A percentile compares a stretch with the other conserved stretches of the same genome.
Evolutionary conservation across 768 basidiomycete genomes (phyloP).

Genomic region (Hericium rajendrae): DNA sequence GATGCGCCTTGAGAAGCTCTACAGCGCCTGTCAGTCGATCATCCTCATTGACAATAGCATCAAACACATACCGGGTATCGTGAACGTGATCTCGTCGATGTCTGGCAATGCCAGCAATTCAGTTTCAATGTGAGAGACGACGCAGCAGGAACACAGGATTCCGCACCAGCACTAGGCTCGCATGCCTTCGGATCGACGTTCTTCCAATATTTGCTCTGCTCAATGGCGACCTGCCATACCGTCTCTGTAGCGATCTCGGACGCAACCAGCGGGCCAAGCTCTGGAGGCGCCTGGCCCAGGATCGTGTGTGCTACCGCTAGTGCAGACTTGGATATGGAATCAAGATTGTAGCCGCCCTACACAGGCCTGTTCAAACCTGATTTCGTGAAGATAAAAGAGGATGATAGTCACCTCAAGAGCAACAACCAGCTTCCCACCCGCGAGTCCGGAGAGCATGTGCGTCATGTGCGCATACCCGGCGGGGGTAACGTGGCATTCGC

Average conservation of each 20-base stretch:
- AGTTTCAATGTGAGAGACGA: background rate
- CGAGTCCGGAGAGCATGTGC: constrained; percentile 86
- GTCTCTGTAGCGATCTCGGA: constrained; percentile 81
- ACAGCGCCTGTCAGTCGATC: background rate
- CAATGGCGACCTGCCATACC: constrained; percentile 75
- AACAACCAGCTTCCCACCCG: constrained; percentile 81
- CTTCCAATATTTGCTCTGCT: constrained; percentile 91
- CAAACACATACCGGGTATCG: constrained; percentile 48
- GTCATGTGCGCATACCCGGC: constrained; percentile 98
- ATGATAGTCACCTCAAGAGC: constrained; percentile 73
- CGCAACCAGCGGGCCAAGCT: constrained; percentile 63
- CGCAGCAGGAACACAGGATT: background rate
- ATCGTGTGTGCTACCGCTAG: constrained; percentile 80
- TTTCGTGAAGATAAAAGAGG: background rate
- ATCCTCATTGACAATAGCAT: constrained; percentile 1
- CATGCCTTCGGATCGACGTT: constrained; percentile 71
- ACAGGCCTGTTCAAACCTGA: background rate
- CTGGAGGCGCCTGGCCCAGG: constrained; percentile 80
- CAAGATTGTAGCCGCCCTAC: constrained; percentile 92
- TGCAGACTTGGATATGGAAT: constrained; percentile 80
- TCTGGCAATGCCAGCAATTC: constrained; percentile 29
- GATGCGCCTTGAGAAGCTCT: constrained; percentile 86
- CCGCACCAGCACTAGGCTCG: constrained; percentile 69
- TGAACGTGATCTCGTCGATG: constrained; percentile 49
- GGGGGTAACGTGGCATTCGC: constrained; percentile 85